Percentiles rank a stretch among this genome's conserved stretches.
phyloP scores from a whole-genome alignment of 2,329 filamentous ascomycete species.

The Paraconiothyrium sp. region DNA sequence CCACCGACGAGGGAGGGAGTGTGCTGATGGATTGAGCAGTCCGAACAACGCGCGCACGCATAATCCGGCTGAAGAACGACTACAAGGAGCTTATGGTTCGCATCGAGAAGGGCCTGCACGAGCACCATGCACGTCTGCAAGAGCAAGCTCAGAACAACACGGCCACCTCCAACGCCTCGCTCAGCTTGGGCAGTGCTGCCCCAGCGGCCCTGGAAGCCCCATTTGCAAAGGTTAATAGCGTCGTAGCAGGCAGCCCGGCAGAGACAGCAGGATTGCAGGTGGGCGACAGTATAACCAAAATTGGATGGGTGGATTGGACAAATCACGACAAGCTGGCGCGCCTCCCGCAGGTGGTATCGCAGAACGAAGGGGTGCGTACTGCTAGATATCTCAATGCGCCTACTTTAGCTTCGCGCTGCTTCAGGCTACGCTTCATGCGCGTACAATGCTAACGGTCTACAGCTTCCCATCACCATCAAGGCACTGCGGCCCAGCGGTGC shows the following conservation, averaged over 20 bases:
- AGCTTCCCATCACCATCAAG: slow-evolving; percentile 78
- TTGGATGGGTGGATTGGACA: slow-evolving; percentile 82
- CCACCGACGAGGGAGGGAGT: slow-evolving; percentile 4
- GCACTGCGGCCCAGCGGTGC: slow-evolving; percentile 59
- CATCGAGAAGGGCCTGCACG: slow-evolving; percentile 87
- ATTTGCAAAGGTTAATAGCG: slow-evolving; percentile 90
- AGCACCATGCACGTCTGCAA: slow-evolving; percentile 79
- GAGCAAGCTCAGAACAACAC: slow-evolving; percentile 57
- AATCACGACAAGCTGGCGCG: slow-evolving; percentile 89
- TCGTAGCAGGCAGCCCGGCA: slow-evolving; percentile 81
- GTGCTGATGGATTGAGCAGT: slow-evolving; percentile 62
- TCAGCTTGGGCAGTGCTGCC: slow-evolving; percentile 34
- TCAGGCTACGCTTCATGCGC: slow-evolving; percentile 23
- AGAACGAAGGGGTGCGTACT: slow-evolving; percentile 83
- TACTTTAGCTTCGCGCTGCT: slow-evolving; percentile 20
- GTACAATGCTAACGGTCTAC: slow-evolving; percentile 35
- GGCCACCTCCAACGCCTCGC: slow-evolving; percentile 27
- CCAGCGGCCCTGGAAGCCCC: slow-evolving; percentile 63
- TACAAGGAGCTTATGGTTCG: slow-evolving; percentile 87
- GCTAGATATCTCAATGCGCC: slow-evolving; percentile 17
- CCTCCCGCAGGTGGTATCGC: slow-evolving; percentile 88
- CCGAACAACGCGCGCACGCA: slow-evolving; percentile 88
- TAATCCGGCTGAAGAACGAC: slow-evolving; percentile 90
- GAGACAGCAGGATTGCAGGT: slow-evolving; percentile 80
- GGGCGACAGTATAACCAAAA: slow-evolving; percentile 83